Conservation (phyloP, 208 protist species). For the Trypanosoma cruzi region DNA sequence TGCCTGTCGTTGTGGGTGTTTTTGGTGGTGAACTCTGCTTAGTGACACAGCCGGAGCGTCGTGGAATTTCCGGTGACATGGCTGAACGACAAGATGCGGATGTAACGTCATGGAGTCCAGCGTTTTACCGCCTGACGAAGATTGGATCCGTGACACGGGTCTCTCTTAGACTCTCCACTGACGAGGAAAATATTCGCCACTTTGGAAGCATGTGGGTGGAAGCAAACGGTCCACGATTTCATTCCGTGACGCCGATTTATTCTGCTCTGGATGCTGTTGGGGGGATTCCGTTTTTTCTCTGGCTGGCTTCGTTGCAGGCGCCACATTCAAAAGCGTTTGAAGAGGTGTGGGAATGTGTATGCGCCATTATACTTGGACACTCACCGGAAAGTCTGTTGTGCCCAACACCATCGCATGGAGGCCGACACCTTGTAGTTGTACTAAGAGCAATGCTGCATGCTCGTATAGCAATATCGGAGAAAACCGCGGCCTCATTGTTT, state of each 20-base stretch:
- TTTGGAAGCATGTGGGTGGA: constrained; percentile 6
- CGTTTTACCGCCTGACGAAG: constrained; percentile 8
- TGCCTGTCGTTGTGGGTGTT: constrained; percentile 23
- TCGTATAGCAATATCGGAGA: constrained; percentile 23
- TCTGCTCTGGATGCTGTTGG: constrained; percentile 34
- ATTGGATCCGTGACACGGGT: neutral
- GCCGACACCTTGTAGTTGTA: constrained; percentile 12
- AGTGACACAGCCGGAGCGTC: neutral
- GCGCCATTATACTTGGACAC: constrained; percentile 18
- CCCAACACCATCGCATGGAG: constrained; percentile 11
- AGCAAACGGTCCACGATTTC: constrained; percentile 27
- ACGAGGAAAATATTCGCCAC: neutral
- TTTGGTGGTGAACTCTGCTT: constrained; percentile 14
- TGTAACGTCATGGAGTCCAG: neutral
- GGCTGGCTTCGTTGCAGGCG: constrained; percentile 25
- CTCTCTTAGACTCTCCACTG: constrained; percentile 7
- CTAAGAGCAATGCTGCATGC: constrained; percentile 19
- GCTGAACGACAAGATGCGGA: constrained; percentile 3
- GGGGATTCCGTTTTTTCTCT: constrained; percentile 31
- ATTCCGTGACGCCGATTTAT: constrained; percentile 28
- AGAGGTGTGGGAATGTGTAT: constrained; percentile 28
- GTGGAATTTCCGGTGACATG: neutral
- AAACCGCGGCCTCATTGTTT: constrained; percentile 19
- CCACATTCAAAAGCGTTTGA: constrained; percentile 18
- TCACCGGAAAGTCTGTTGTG: constrained; percentile 15